These are phyloP conservation scores for Takashimella tepidaria DNA, from an alignment of 1,284 basidiomycete species.

Conservation along the genomic window DNA sequence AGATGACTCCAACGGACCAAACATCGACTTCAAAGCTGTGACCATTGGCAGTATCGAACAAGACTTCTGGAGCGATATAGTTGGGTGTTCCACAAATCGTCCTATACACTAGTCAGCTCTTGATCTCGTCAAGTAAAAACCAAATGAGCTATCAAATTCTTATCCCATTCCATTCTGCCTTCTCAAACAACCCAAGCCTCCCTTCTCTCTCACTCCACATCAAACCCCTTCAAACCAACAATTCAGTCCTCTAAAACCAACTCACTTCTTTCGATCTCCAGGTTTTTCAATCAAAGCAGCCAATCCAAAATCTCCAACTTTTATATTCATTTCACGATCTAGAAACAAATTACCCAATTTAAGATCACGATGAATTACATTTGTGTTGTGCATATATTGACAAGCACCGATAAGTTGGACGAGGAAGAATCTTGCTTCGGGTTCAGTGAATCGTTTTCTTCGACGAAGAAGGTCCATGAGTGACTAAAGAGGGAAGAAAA, in stretches of 20 bases:
- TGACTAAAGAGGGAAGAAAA: no score
- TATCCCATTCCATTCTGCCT: neutral
- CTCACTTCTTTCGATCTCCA: conserved; percentile 87
- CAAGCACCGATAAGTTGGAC: conserved; percentile 93
- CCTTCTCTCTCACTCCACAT: neutral
- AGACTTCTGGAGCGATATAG: conserved; percentile 96
- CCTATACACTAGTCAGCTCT: no score
- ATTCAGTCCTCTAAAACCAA: neutral
- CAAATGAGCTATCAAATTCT: no score
- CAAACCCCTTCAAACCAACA: neutral
- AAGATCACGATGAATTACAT: conserved; percentile 93
- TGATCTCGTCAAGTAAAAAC: no score
- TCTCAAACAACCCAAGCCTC: no score
- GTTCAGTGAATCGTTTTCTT: conserved; percentile 82
- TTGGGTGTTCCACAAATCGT: conserved; percentile 98
- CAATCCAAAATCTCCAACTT: conserved; percentile 95
- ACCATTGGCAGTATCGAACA: conserved; percentile 92
- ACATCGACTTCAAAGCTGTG: conserved; percentile 98
- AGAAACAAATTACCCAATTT: conserved; percentile 95
- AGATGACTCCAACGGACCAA: conserved; percentile 95
- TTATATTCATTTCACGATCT: conserved; percentile 86
- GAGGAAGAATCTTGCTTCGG: conserved; percentile 87
- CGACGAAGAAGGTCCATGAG: conserved; percentile 84
- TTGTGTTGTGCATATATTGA: conserved; percentile 91
- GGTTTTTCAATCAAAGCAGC: conserved; percentile 94